Percentiles rank a stretch among this genome's conserved stretches.
phyloP scores from a whole-genome alignment of 2,329 filamentous ascomycete species.

The Grosmannia penicillata region DNA sequence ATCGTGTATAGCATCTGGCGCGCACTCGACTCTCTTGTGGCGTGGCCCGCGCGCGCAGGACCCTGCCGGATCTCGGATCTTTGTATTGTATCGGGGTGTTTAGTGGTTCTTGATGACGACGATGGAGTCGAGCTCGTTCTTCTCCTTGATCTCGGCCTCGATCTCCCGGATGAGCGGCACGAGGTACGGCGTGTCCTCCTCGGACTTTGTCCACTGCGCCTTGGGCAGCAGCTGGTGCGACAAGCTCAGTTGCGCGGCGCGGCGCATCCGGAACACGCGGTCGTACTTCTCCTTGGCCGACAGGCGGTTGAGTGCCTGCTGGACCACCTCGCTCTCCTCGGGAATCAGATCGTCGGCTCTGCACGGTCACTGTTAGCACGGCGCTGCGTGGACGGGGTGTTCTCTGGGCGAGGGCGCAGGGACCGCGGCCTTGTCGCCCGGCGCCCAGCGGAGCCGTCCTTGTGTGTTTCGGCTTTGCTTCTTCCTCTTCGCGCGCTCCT shows the following conservation, averaged over 20 bases:
- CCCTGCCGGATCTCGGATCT: too few species aligned
- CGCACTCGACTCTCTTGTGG: too few species aligned
- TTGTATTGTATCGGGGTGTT: background rate
- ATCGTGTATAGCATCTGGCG: too few species aligned
- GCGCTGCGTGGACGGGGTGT: too few species aligned
- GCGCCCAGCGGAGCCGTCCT: too few species aligned
- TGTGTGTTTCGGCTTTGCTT: too few species aligned
- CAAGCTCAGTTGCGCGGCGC: slow-evolving; percentile 68
- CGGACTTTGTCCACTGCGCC: slow-evolving; percentile 43
- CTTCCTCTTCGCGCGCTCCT: too few species aligned
- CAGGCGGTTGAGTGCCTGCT: slow-evolving; percentile 81
- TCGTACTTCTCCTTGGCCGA: slow-evolving; percentile 85
- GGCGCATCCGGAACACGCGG: slow-evolving; percentile 91
- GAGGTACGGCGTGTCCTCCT: slow-evolving; percentile 42
- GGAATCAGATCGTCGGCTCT: slow-evolving; percentile 91
- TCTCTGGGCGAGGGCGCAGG: too few species aligned
- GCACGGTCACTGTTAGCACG: slow-evolving; percentile 8
- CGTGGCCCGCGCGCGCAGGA: background rate
- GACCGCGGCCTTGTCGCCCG: too few species aligned
- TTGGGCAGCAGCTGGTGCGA: slow-evolving; percentile 50
- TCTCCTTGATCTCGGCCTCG: slow-evolving; percentile 32
- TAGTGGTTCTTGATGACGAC: slow-evolving; percentile 34
- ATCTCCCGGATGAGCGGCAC: slow-evolving; percentile 36
- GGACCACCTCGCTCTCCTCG: slow-evolving; percentile 79
- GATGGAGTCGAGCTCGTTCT: slow-evolving; percentile 34